Evolutionary conservation across 176 grass and related monocot genomes (phyloP).

Genomic region (Dactylis glomerata): DNA sequence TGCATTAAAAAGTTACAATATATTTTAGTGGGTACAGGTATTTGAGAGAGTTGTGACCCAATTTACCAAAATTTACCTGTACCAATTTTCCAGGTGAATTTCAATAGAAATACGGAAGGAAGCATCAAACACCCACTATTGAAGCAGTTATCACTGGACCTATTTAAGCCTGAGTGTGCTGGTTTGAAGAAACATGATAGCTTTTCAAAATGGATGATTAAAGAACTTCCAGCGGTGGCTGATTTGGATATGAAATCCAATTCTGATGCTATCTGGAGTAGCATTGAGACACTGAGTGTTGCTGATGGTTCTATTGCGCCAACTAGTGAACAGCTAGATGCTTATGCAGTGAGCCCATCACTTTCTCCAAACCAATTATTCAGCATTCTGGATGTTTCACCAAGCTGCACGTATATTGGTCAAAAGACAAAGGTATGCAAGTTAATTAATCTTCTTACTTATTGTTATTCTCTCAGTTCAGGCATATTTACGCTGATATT

Average conservation of each 20-base stretch:
- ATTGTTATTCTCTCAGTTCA: slow-evolving; percentile 42
- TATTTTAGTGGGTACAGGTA: neutral
- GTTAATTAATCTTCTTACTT: neutral
- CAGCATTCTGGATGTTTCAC: slow-evolving; percentile 96
- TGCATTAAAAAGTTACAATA: neutral
- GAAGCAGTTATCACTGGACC: slow-evolving; percentile 64
- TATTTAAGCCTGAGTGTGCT: slow-evolving; percentile 59
- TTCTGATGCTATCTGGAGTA: slow-evolving; percentile 77
- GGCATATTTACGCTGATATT: neutral
- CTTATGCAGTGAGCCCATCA: slow-evolving; percentile 73
- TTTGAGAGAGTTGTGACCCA: slow-evolving; percentile 9
- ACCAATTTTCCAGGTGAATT: slow-evolving; percentile 41
- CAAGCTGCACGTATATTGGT: slow-evolving; percentile 65
- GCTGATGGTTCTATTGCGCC: slow-evolving; percentile 57
- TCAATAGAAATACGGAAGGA: slow-evolving; percentile 48
- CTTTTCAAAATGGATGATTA: slow-evolving; percentile 96
- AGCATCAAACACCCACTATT: slow-evolving; percentile 42
- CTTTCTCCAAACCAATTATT: slow-evolving; percentile 93
- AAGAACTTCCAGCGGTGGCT: slow-evolving; percentile 76
- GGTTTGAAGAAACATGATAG: slow-evolving; percentile 96
- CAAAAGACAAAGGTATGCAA: slow-evolving; percentile 63
- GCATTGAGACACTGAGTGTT: slow-evolving; percentile 54
- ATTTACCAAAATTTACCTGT: neutral
- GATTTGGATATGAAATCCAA: slow-evolving; percentile 77
- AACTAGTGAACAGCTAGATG: slow-evolving; percentile 72